Evolutionary conservation across 345 rosid genomes (phyloP).

Genomic region (Iberis pinnata): DNA sequence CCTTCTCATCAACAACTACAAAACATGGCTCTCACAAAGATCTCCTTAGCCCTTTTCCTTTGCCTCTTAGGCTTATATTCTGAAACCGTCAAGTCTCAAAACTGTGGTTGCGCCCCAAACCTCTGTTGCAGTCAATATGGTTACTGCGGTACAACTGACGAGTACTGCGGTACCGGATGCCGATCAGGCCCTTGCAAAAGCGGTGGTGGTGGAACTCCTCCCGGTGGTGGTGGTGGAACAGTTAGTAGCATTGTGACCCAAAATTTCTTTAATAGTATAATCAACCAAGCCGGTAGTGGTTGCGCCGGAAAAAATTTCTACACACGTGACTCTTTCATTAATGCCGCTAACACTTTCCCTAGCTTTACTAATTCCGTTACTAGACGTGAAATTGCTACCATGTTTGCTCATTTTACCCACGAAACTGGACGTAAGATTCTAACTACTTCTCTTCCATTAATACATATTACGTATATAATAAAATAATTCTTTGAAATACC

Average conservation of each 20-base stretch:
- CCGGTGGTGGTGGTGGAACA: slow-evolving; percentile 15
- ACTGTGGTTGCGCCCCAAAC: slow-evolving; percentile 45
- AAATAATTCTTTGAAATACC: no score
- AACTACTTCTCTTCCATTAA: not conserved
- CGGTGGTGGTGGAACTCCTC: slow-evolving; percentile 13
- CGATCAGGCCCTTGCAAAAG: slow-evolving; percentile 38
- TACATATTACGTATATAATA: no score
- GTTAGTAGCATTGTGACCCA: slow-evolving; percentile 40
- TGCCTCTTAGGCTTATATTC: slow-evolving; percentile 21
- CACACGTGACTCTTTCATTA: slow-evolving; percentile 13
- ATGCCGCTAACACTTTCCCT: slow-evolving; percentile 25
- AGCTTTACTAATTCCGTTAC: slow-evolving; percentile 11
- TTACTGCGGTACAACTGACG: slow-evolving; percentile 30
- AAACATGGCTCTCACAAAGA: slow-evolving; percentile 20
- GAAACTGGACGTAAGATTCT: slow-evolving; percentile 38
- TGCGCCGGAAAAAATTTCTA: slow-evolving; percentile 49
- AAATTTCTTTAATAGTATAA: slow-evolving; percentile 38
- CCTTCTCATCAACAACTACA: not conserved
- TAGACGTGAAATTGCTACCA: no score
- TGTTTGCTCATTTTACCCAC: no score
- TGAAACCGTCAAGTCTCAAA: slow-evolving; percentile 35
- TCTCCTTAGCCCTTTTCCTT: slow-evolving; percentile 9
- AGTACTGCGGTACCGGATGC: slow-evolving; percentile 45
- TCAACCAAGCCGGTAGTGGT: slow-evolving; percentile 22
- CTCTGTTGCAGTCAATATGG: slow-evolving; percentile 46